phyloP scores from a whole-genome alignment of 2,329 filamentous ascomycete species.

The Aspergillus ustus region DNA sequence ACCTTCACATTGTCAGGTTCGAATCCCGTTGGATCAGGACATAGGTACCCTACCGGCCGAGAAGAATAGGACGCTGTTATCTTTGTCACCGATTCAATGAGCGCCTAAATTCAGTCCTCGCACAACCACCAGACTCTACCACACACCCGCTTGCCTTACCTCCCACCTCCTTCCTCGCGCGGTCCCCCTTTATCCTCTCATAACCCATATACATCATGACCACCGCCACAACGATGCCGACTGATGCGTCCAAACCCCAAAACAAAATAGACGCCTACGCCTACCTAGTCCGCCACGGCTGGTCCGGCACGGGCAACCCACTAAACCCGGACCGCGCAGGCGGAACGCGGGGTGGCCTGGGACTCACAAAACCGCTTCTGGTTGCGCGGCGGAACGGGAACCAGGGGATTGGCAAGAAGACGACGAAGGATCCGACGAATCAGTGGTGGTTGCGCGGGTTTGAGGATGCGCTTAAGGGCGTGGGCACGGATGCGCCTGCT shows the following conservation, averaged over 20 bases:
- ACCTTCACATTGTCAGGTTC: neutral
- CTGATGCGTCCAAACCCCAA: neutral
- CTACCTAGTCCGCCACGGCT: slow-evolving; percentile 83
- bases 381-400: slow-evolving; percentile 80
- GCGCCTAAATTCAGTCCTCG: neutral
- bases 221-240: neutral
- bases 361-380: slow-evolving; percentile 81
- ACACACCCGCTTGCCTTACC: too few species aligned
- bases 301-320: slow-evolving; percentile 86
- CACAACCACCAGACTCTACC: too few species aligned
- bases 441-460: slow-evolving; percentile 98
- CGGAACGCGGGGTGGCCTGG: slow-evolving; percentile 65
- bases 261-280: slow-evolving; percentile 77
- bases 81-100: neutral
- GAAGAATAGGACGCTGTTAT: neutral
- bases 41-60: too few species aligned
- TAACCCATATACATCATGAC: neutral
- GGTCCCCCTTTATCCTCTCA: too few species aligned
- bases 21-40: neutral
- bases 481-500: slow-evolving; percentile 64
- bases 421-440: slow-evolving; percentile 66
- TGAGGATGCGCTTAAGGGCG: slow-evolving; percentile 82
- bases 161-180: neutral
- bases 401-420: slow-evolving; percentile 81
- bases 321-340: slow-evolving; percentile 68